Evolutionary conservation across 2,329 filamentous ascomycete genomes (phyloP).

Genomic region (Colletotrichum tofieldiae): DNA sequence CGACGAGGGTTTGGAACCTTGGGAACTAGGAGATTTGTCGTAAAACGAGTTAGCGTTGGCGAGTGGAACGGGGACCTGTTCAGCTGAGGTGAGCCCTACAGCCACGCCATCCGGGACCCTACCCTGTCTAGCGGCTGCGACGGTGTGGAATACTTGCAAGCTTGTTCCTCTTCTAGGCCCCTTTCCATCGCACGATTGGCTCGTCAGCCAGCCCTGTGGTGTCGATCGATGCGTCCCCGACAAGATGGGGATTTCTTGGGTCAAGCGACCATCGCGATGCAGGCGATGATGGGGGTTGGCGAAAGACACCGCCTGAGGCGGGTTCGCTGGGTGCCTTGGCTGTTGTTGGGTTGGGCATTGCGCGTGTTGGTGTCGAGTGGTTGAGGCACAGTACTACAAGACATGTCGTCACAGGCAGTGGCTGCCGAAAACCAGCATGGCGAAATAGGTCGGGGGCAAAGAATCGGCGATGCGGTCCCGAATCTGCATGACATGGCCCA

Average conservation of each 20-base stretch:
- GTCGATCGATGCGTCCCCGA: constrained; percentile 41
- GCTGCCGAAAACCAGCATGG: constrained; percentile 26
- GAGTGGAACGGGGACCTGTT: constrained; percentile 51
- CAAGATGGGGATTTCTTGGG: not conserved
- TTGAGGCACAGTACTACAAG: not conserved
- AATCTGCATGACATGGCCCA: constrained; percentile 34
- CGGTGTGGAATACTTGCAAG: constrained; percentile 42
- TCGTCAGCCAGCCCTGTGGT: constrained; percentile 42
- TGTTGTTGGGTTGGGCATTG: not conserved
- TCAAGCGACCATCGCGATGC: constrained; percentile 16
- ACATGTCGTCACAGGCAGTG: constrained; percentile 8
- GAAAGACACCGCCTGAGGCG: not conserved
- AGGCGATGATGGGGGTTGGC: constrained; percentile 10
- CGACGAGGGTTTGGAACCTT: constrained; percentile 3
- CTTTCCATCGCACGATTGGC: constrained; percentile 48
- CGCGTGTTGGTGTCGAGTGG: not conserved
- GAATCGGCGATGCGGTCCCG: not conserved
- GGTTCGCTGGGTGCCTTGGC: not conserved
- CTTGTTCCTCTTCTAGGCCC: constrained; percentile 50
- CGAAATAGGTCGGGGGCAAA: constrained; percentile 25
- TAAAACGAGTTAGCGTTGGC: constrained; percentile 52
- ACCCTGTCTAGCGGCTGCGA: constrained; percentile 42
- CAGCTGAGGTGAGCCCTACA: constrained; percentile 59
- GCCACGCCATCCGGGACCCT: constrained; percentile 47
- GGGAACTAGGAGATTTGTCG: constrained; percentile 28